phyloP scores from a whole-genome alignment of 2,329 filamentous ascomycete species.

The Capronia epimyces region DNA sequence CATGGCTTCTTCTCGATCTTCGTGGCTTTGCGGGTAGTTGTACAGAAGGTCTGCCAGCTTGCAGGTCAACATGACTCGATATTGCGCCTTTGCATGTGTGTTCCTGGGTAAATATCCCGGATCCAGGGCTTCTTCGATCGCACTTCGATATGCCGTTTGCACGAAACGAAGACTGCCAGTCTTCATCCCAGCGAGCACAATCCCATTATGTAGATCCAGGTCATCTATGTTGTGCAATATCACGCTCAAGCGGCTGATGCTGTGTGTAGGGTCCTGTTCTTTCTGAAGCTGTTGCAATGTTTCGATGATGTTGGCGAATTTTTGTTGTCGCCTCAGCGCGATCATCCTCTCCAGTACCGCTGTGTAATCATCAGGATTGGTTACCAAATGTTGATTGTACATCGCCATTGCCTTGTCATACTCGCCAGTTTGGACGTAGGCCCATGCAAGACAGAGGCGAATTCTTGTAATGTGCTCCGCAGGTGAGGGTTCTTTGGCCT shows the following conservation, averaged over 20 bases:
- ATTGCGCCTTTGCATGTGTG: background rate
- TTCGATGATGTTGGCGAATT: background rate
- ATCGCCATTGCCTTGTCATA: background rate
- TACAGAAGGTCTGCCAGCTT: background rate
- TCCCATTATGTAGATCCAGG: background rate
- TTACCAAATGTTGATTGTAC: background rate
- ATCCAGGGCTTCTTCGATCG: background rate
- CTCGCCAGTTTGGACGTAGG: background rate
- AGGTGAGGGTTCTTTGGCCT: background rate
- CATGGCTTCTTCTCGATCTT: background rate
- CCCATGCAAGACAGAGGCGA: background rate
- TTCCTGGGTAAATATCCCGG: background rate
- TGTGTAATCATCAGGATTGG: background rate
- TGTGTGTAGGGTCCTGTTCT: background rate
- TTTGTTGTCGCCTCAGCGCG: background rate
- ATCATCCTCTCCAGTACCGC: background rate
- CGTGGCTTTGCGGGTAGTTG: background rate
- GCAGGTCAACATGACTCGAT: background rate
- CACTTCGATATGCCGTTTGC: background rate
- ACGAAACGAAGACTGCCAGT: background rate
- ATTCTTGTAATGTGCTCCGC: background rate
- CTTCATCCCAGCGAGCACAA: background rate
- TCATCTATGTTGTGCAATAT: background rate
- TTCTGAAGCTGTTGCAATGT: background rate
- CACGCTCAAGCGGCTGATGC: constrained; percentile 2